Evolutionary conservation across 768 basidiomycete genomes (phyloP), one percentile per base, ranked within the genome.

Genomic region (Filobasidium wieringae): DNA sequence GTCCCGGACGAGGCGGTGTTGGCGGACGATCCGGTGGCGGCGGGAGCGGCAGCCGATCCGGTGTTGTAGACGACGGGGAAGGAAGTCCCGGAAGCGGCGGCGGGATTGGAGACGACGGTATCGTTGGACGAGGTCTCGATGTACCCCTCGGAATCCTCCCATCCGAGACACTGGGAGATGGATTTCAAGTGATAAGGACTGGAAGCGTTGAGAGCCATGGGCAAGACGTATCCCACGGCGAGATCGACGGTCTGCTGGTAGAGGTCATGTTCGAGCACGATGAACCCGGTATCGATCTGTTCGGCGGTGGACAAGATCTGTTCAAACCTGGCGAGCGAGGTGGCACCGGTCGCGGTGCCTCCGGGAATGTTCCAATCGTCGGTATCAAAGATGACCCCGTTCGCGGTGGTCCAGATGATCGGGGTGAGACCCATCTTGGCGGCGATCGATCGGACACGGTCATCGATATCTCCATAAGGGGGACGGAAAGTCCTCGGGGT

Each of bases 181-280:
- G 86, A 83, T 73, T 80, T 75, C 60, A 92, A 84, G 45, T 77
- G 80, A 77, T 88, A 84, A 14, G 86, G 87, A 34, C 79, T 75
- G 68, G 80, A 80, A 22, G 66, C 64, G 3, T 83, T 82, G 60
- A 88, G 76, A 6, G 86, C 88, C 66, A 83, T 82, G 2, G 88
- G 88, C 15, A 90, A 79, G 67, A 90, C 82, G 76, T 90, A 90
- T 34, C 86, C 87, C 36, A 84, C 85, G 3, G 88, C 88, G 22
- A 91, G 79, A 60, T 90, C 85, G 41, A 90, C 88, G 1, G 83
- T 79, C 70, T 89, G 84, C 72, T 84, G 82, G 78, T 87, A 90
- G 32, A 89, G 78, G 73, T 90, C 88, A 59, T 75, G 76, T 72
- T 87, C 86, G 33, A 93, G 79, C 51, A 88, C 85, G 66, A 93